Percentiles rank a stretch among this genome's conserved stretches.
phyloP scores from a whole-genome alignment of 2,329 filamentous ascomycete species.

The Aspergillus flavus region DNA sequence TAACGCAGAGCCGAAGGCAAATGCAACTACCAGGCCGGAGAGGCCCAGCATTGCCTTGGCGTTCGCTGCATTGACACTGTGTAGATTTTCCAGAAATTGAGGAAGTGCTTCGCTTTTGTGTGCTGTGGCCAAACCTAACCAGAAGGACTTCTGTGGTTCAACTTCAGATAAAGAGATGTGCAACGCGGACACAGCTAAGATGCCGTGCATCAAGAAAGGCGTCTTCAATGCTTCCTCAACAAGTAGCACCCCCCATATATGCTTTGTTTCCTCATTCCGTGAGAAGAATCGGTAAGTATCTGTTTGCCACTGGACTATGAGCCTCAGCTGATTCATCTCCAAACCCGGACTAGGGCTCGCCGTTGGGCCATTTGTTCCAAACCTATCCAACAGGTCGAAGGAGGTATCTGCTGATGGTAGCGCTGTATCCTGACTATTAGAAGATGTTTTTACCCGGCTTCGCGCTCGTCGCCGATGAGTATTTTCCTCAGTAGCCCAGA shows the following conservation, averaged over 20 bases:
- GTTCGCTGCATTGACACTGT: background rate
- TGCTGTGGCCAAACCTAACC: constrained; percentile 23
- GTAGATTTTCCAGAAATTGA: background rate
- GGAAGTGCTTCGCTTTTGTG: constrained; percentile 17
- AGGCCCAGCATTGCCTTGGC: background rate
- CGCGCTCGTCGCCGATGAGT: background rate
- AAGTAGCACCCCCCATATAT: constrained; percentile 22
- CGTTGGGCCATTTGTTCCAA: background rate
- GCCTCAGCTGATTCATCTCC: background rate
- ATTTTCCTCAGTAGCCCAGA: constrained; percentile 13
- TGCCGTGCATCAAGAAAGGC: constrained; percentile 30
- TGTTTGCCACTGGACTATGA: background rate
- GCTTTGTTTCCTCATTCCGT: constrained; percentile 19
- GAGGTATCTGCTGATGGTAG: background rate
- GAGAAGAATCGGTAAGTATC: constrained; percentile 21
- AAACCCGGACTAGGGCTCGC: background rate
- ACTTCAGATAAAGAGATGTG: constrained; percentile 18
- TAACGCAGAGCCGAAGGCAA: constrained; percentile 25
- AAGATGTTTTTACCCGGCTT: background rate
- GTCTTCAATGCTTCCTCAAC: constrained; percentile 23
- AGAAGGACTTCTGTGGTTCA: constrained; percentile 10
- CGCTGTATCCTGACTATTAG: background rate
- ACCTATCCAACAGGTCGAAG: background rate
- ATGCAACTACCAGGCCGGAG: constrained; percentile 21
- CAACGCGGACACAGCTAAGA: constrained; percentile 26